Evolutionary conservation across 148 eudicot genomes (phyloP).

Genomic region (Rhododendron kiyosumense): DNA sequence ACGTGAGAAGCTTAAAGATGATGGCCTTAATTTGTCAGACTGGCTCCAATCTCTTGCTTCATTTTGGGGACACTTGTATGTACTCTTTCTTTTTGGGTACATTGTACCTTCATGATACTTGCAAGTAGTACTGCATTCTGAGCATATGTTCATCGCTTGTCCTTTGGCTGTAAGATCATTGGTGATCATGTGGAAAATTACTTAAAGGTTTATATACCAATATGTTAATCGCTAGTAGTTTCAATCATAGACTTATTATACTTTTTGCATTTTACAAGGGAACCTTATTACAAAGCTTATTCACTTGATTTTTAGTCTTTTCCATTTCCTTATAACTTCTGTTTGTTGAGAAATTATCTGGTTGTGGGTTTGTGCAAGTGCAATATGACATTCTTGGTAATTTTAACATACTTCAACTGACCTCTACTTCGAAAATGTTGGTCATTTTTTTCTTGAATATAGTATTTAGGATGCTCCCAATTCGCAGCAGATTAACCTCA

Average conservation of each 20-base stretch:
- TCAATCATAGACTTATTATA: background rate
- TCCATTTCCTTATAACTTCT: background rate
- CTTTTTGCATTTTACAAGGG: too few relatives aligned
- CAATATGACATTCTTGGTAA: background rate
- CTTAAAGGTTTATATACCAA: background rate
- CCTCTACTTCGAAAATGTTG: background rate
- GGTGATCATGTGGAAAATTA: background rate
- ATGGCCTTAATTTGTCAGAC: slow-evolving; percentile 94
- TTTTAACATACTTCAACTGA: background rate
- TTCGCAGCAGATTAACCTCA: slow-evolving; percentile 29
- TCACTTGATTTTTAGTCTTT: background rate
- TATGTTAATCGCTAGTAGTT: background rate
- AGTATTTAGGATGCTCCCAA: slow-evolving; percentile 34
- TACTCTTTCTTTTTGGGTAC: slow-evolving; percentile 11
- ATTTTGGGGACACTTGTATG: slow-evolving; percentile 99
- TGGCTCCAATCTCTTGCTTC: slow-evolving; percentile 99
- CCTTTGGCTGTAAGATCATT: background rate
- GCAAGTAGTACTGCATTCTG: background rate
- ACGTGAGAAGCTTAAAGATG: slow-evolving; percentile 92
- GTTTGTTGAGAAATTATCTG: background rate
- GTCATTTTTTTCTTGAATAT: slow-evolving; percentile 11
- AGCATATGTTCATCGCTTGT: background rate
- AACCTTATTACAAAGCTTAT: background rate
- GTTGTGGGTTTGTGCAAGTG: background rate
- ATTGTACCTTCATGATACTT: background rate